Evolutionary conservation across 768 basidiomycete species (phyloP).

Genomic region (Artomyces pyxidatus): DNA sequence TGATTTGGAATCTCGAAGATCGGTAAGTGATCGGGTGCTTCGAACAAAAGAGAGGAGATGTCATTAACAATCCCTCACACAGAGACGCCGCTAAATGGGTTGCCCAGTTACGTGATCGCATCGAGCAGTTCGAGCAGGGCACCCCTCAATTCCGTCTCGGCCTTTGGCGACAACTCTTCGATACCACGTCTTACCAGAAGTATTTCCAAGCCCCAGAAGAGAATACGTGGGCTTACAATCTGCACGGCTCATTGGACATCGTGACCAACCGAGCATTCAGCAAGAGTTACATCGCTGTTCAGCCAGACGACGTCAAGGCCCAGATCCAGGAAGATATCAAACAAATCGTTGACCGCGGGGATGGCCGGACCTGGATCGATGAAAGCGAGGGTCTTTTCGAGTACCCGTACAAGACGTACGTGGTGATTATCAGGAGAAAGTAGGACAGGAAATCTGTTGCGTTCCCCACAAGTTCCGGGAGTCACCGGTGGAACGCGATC

Average conservation of each 20-base stretch:
- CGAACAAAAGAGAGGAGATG: no score
- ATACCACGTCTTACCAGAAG: constrained; percentile 48
- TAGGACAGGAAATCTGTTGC: constrained; percentile 12
- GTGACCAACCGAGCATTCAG: constrained; percentile 62
- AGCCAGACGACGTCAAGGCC: constrained; percentile 48
- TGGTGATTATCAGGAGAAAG: constrained; percentile 45
- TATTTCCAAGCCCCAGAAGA: constrained; percentile 56
- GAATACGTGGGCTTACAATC: constrained; percentile 41
- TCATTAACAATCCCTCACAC: no score
- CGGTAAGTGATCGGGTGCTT: constrained; percentile 31
- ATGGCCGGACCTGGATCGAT: constrained; percentile 70
- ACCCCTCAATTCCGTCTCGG: constrained; percentile 78
- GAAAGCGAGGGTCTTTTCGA: constrained; percentile 64
- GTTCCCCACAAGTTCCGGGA: no score
- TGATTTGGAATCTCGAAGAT: constrained; percentile 92
- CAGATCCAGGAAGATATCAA: constrained; percentile 43
- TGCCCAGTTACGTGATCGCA: constrained; percentile 56
- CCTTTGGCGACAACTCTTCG: constrained; percentile 67
- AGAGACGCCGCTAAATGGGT: constrained; percentile 69
- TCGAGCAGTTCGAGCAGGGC: constrained; percentile 60
- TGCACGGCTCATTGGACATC: constrained; percentile 45
- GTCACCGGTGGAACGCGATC: no score
- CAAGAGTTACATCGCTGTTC: constrained; percentile 78
- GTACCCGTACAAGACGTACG: constrained; percentile 68
- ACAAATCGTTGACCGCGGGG: constrained; percentile 47